Base-by-base conservation (phyloP, 1,284 basidiomycete species). In the Leucoagaricus sp. region DNA sequence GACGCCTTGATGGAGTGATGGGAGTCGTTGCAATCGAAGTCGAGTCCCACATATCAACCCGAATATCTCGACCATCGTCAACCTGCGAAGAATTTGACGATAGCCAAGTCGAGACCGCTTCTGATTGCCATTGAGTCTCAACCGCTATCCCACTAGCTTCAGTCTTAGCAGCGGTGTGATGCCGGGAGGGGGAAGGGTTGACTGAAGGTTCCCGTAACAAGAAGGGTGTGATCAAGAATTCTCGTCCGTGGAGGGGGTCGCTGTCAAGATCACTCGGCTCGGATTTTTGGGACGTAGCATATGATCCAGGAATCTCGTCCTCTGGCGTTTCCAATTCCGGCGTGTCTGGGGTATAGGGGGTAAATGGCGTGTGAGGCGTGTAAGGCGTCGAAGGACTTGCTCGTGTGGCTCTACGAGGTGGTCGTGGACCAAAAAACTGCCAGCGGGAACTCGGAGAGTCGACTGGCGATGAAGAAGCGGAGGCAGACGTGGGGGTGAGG, bases 311-410 rank as follows among this genome's bases (percentile, higher is more conserved):
- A 19, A 45, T 41, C 4, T 50, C 31, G 41, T 56, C 47, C 7
- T 46, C 23, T 25, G 54, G 54, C 2, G 54, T 56, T 56, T 50
- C 54, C 12, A 56, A 45, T 50, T 50, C 54, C 0, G 54, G 54
- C 2, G 54, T 45, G 36, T 56, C 54, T 50, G 54, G 54, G 28
- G 54, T 45, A 28, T 17, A 38, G n/a, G 41, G 47, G 15, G 46
- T 56, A 41, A 45, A 45, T 17, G 48, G 54, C 13, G 48, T 55
- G 38, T 23, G 26, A 34, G 53, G 53, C 26, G 47, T 50, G 33
- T 36, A 15, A 10, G 48, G 41, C 1, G 54, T 50, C 7, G 44
- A 17, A 13, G 48, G 54, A 17, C 48, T 56, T 2, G 29, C 23
- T 38, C 31, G 34, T 25, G 48, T 15, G 17, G n/a, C 19, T 26